These are phyloP conservation scores for Crithidia fasciculata DNA, from an alignment of 208 protist genomes.

Conservation along the genomic window DNA sequence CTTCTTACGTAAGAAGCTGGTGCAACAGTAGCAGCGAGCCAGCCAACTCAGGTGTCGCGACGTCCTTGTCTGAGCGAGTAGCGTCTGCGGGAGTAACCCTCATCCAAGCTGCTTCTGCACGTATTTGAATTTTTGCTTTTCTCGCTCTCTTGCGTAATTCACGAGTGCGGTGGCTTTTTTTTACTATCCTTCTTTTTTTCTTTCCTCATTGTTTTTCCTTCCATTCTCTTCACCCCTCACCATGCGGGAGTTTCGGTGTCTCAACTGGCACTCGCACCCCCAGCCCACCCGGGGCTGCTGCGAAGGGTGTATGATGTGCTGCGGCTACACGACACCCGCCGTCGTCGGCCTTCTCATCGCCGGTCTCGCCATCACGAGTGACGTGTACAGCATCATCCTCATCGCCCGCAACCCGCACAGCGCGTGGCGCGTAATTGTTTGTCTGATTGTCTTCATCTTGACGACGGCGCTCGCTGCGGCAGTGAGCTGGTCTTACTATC, in stretches of 20 bases:
- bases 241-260: conserved; percentile 8
- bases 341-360: conserved; percentile 50
- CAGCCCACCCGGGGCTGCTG: conserved; percentile 25
- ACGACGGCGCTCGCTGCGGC: conserved; percentile 14
- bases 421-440: conserved; percentile 51
- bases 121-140: too few relatives aligned
- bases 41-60: too few relatives aligned
- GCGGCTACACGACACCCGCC: conserved; percentile 49
- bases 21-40: too few relatives aligned
- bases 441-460: conserved; percentile 46
- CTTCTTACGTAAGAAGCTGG: too few relatives aligned
- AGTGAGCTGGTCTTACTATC: conserved; percentile 51
- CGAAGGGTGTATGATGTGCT: conserved; percentile 48
- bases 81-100: too few relatives aligned
- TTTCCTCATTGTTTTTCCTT: background rate
- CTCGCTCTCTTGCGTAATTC: too few relatives aligned
- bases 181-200: background rate
- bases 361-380: conserved; percentile 24
- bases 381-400: conserved; percentile 45
- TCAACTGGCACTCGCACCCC: conserved; percentile 46
- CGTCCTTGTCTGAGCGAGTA: too few relatives aligned
- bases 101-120: too few relatives aligned
- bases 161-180: background rate
- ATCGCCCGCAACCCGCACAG: conserved; percentile 31
- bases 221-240: background rate